Evolutionary conservation across 208 protist species (phyloP).

Genomic region (Crithidia acanthocephali): DNA sequence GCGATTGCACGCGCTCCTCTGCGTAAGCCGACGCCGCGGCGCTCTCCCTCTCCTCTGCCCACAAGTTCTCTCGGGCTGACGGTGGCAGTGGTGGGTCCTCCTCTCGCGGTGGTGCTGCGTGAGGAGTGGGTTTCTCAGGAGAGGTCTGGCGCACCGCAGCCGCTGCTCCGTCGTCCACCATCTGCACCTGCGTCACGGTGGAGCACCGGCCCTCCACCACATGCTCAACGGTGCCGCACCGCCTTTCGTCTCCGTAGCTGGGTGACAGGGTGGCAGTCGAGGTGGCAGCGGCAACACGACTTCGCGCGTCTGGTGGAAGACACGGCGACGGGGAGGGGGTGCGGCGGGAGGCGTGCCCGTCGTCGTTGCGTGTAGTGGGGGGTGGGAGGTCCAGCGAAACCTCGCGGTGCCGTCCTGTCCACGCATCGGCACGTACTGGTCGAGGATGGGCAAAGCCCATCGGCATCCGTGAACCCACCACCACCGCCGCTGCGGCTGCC

Average conservation of each 20-base stretch:
- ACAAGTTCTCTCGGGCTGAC: background rate
- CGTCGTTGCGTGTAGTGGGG: conserved; percentile 19
- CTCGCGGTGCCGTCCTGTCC: conserved; percentile 7
- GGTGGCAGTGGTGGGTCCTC: background rate
- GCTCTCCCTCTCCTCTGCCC: background rate
- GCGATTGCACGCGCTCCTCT: background rate
- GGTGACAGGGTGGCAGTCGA: background rate
- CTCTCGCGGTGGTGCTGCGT: background rate
- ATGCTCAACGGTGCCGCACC: conserved; percentile 16
- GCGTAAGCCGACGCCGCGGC: background rate
- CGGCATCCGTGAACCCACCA: background rate
- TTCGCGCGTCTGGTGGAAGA: background rate
- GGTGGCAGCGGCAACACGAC: no score
- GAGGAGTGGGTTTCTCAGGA: conserved; percentile 5
- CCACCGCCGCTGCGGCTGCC: background rate
- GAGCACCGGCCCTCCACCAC: conserved; percentile 29
- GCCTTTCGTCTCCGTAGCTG: background rate
- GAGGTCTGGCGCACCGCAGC: conserved; percentile 2
- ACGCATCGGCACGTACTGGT: background rate
- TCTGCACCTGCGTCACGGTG: conserved; percentile 24
- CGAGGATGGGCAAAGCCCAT: background rate
- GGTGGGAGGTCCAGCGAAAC: conserved; percentile 5
- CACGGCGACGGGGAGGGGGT: conserved; percentile 7
- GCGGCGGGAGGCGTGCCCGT: background rate
- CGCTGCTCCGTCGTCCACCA: background rate